Evolutionary conservation across 768 basidiomycete species (phyloP), one percentile per base, ranked within the genome.

Genomic region (Lentinula guzmanii): DNA sequence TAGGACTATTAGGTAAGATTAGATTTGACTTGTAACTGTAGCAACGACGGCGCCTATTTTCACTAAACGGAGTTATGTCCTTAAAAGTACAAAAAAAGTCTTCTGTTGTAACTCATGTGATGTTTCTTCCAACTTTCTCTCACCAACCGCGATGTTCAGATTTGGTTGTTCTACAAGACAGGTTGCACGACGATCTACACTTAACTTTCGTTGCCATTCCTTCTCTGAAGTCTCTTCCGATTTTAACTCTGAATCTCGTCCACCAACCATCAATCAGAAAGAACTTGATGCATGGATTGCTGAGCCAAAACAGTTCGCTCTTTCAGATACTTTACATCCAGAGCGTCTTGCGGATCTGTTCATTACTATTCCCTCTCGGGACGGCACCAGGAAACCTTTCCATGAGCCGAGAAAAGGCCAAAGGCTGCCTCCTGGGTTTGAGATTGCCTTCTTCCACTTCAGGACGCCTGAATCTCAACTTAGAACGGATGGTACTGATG

Each of bases 401-500:
- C 62, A 67, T 16, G 71, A 73, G 18, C 86, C 86, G 51, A 63
- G 68, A 51, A 65, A 65, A 2, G 76, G 79, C 5, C 64, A 75
- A 1, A 74, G 79, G 2, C 72, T 90, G 33, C 78, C 75, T 5
- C 83, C 80, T 62, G 90, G 88, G 5, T 87, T 89, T 66, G 87
- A 90, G 65, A 79, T 91, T 24, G 85, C 78, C 11, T 91, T 90
- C 76, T 91, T 91, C 72, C 87, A 90, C 60, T 81, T 83, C 3
- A 80, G 83, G 35, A 80, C 78, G 39, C 82, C 88, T 0, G 87
- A 89, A 67, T 54, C 68, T 11, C 68, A 70, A 18, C 76, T 91
- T 42, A 80, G 86, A 11, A 65, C 76, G n/a, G 90, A 91, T 66
- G 89, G 88, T 15, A 91, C 89, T 11, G 89, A 90, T 57, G 77